Evolutionary conservation across 2,329 filamentous ascomycete species (phyloP).

Genomic region (Apiospora arundinis): DNA sequence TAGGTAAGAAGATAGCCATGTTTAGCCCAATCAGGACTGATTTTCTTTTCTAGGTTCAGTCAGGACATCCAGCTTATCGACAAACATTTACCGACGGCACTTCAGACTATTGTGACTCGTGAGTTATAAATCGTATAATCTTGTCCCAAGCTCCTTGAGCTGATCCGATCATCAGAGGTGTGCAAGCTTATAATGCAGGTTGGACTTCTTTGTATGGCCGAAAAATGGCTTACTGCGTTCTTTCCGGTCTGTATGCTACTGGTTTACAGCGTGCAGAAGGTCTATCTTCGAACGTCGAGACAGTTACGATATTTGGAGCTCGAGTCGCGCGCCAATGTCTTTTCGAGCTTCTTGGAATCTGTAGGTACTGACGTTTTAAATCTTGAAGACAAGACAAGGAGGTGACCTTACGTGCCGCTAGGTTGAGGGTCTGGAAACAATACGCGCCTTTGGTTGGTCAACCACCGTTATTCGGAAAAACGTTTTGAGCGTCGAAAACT

Average conservation of each 20-base stretch:
- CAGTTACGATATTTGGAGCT: conserved; percentile 63
- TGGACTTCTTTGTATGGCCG: conserved; percentile 50
- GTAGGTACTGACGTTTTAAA: conserved; percentile 36
- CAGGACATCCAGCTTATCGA: conserved; percentile 53
- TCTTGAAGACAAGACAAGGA: too few species aligned
- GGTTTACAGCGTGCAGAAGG: conserved; percentile 54
- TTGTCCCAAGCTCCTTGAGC: too few species aligned
- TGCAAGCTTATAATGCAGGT: conserved; percentile 51
- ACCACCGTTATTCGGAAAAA: conserved; percentile 33
- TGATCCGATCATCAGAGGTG: conserved; percentile 44
- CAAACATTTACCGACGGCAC: conserved; percentile 45
- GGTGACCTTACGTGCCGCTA: too few species aligned
- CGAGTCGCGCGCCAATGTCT: conserved; percentile 57
- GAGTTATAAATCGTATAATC: too few species aligned
- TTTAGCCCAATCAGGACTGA: too few species aligned
- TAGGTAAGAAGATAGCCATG: conserved; percentile 35
- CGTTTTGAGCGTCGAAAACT: conserved; percentile 45
- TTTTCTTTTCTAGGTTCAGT: conserved; percentile 49
- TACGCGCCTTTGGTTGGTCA: conserved; percentile 55
- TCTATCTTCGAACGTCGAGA: conserved; percentile 61
- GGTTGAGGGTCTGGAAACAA: conserved; percentile 37
- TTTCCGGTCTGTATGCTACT: conserved; percentile 51
- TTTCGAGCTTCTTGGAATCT: conserved; percentile 41
- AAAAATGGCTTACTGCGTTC: conserved; percentile 51
- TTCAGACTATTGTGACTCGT: conserved; percentile 44